Evolutionary conservation across 768 basidiomycete genomes (phyloP), one percentile per base, ranked within the genome.

Genomic region (Hygrophorus russula): DNA sequence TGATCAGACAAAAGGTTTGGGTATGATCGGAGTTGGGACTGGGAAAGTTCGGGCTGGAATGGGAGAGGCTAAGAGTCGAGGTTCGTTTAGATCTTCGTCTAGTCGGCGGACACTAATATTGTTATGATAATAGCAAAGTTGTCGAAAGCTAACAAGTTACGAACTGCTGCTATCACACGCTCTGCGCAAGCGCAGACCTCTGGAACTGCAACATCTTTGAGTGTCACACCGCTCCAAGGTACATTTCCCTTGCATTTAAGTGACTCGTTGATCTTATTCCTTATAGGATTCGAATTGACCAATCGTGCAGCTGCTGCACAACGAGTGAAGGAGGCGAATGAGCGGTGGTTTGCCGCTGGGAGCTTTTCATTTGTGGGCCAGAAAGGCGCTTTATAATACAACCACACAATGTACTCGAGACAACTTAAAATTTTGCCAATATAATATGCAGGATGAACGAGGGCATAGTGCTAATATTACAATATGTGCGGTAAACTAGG

Each of bases 191-290:
- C 65, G 39, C 69, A 74, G 39, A 67, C 70, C 13, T 88, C 87
- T 0, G 94, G 94, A 19, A 91, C 84, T 6, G 82, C 89, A 4
- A 97, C 93, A 0, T 92, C 89, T 13, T 65, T 98, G 45, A 85
- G 84, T 5, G 93, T 98, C 46, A 98, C 94, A 4, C 94, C 94
- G 11, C 87, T 92, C 4, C 94, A 98, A 78, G 94, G 88, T 78
- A 48, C 31, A 69, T 46, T 42, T 45, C 46, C 35, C 20, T 9
- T 36, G 38, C n/a, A 14, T 19, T 36, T 44, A 14, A 14, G 19
- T 30, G 34, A 13, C 8, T 17, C 12, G 35, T 32, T 50, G 20
- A 41, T 42, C 17, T 46, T 61, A 43, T 62, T 42, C 24, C 46
- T 35, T 40, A 2, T 51, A 87, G 89, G 91, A 28, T 85, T 99